Conservation (phyloP, 495 filamentous ascomycete genomes). For the Neurospora sp. region DNA sequence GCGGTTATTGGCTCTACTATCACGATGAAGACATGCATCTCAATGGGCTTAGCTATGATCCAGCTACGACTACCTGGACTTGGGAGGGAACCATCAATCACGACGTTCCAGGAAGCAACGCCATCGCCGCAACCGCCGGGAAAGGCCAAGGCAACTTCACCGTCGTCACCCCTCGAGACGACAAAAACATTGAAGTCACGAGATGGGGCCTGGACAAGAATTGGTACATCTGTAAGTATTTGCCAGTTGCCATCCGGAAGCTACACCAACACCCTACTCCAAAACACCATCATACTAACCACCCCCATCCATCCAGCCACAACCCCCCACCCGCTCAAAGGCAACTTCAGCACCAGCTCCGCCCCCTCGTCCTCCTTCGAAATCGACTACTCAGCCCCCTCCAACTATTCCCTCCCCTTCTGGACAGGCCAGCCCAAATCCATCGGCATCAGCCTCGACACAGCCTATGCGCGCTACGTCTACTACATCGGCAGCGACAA, state of each 20-base stretch:
- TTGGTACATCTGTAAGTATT: constrained; percentile 18
- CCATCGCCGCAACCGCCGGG: constrained; percentile 16
- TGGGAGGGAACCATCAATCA: constrained; percentile 16
- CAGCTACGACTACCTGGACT: constrained; percentile 7
- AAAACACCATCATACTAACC: constrained; percentile 5
- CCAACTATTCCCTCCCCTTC: constrained; percentile 22
- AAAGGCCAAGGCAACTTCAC: constrained; percentile 22
- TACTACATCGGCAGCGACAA: constrained; percentile 30
- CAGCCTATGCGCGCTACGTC: constrained; percentile 13
- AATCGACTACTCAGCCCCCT: constrained; percentile 13
- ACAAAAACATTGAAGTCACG: constrained; percentile 17
- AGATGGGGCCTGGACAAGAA: constrained; percentile 11
- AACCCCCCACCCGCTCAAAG: constrained; percentile 17
- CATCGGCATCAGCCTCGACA: constrained; percentile 23
- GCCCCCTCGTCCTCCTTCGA: constrained; percentile 11
- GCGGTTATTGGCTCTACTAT: constrained; percentile 28
- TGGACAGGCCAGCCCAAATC: constrained; percentile 18
- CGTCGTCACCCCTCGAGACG: constrained; percentile 18
- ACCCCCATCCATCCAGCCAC: constrained; percentile 11
- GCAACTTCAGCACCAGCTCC: constrained; percentile 9
- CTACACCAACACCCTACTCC: background rate
- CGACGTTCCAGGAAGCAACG: constrained; percentile 12
- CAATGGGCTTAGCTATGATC: constrained; percentile 20
- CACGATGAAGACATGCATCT: constrained; percentile 20
- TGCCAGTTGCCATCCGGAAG: background rate